These are phyloP conservation scores for Cordyceps cateniannulata DNA, from an alignment of 2,329 filamentous ascomycete genomes.

Conservation along the genomic window DNA sequence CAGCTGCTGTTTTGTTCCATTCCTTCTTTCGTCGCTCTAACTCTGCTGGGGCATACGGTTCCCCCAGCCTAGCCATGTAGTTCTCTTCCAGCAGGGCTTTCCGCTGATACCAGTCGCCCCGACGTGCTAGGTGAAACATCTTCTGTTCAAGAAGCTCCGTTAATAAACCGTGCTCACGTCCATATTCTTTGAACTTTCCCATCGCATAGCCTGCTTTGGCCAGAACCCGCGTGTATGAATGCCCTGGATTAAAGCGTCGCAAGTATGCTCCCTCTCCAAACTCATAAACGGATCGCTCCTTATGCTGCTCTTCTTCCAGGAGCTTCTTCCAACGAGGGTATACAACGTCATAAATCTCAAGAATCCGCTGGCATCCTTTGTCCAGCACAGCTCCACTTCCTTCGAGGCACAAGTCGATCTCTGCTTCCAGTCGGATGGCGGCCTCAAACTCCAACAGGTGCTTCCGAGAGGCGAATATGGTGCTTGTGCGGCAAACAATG, in stretches of 20 bases:
- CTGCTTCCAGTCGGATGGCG: constrained; percentile 72
- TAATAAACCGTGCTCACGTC: constrained; percentile 67
- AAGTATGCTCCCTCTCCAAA: constrained; percentile 84
- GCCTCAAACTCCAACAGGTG: constrained; percentile 84
- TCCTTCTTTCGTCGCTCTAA: constrained; percentile 61
- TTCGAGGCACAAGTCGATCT: constrained; percentile 76
- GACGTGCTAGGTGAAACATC: constrained; percentile 76
- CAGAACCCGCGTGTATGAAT: constrained; percentile 87
- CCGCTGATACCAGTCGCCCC: constrained; percentile 92
- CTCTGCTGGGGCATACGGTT: constrained; percentile 31
- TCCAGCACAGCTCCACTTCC: constrained; percentile 65
- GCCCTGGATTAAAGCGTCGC: constrained; percentile 81
- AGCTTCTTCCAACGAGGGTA: constrained; percentile 75
- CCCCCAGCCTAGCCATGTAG: constrained; percentile 68
- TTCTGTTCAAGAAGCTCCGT: constrained; percentile 70
- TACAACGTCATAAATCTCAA: constrained; percentile 66
- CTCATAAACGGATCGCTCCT: constrained; percentile 71
- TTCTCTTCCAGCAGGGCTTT: constrained; percentile 93
- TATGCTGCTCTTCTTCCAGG: constrained; percentile 66
- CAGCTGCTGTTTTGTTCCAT: constrained; percentile 71
- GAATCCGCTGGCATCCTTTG: constrained; percentile 58
- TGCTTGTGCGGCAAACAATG: constrained; percentile 80
- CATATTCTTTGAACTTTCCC: constrained; percentile 74
- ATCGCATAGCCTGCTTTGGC: constrained; percentile 79
- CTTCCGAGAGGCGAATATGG: constrained; percentile 74